These are phyloP conservation scores for Fusarium floridanum DNA, from an alignment of 2,329 filamentous ascomycete genomes.

Conservation along the genomic window DNA sequence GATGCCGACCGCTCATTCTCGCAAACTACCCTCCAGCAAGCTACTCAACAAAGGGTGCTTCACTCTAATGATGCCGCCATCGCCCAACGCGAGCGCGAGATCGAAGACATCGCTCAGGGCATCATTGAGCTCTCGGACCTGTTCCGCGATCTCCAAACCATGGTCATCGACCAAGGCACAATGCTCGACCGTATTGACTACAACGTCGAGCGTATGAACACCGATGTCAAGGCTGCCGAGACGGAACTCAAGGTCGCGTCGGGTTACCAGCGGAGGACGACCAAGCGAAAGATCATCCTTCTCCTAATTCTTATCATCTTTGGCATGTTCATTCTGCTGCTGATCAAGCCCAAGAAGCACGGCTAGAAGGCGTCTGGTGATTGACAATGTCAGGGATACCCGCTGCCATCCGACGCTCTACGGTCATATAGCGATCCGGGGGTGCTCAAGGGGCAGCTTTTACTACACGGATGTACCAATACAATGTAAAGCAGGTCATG, in stretches of 20 bases:
- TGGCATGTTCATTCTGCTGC: conserved; percentile 86
- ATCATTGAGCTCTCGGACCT: conserved; percentile 98
- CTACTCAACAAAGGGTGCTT: conserved; percentile 74
- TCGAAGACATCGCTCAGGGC: conserved; percentile 97
- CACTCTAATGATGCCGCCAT: conserved; percentile 87
- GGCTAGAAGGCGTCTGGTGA: conserved; percentile 36
- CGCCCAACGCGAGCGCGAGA: conserved; percentile 92
- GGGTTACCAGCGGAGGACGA: conserved; percentile 87
- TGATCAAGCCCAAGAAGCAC: conserved; percentile 81
- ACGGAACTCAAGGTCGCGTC: conserved; percentile 91
- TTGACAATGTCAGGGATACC: conserved; percentile 32
- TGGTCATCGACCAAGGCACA: conserved; percentile 94
- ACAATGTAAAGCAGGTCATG: conserved; percentile 48
- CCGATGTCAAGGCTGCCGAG: conserved; percentile 91
- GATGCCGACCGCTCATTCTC: conserved; percentile 94
- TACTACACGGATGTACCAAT: conserved; percentile 47
- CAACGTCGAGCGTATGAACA: conserved; percentile 96
- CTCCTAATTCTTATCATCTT: conserved; percentile 87
- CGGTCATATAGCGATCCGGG: not conserved
- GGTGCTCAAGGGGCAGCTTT: conserved; percentile 15
- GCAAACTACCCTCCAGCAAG: conserved; percentile 87
- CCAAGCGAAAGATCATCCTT: conserved; percentile 93
- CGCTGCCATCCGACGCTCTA: conserved; percentile 12
- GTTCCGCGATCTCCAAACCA: conserved; percentile 94
- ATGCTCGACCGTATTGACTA: conserved; percentile 97